Base-by-base conservation (phyloP, 75 land plant genomes). In the Ceratopteris richardii region DNA sequence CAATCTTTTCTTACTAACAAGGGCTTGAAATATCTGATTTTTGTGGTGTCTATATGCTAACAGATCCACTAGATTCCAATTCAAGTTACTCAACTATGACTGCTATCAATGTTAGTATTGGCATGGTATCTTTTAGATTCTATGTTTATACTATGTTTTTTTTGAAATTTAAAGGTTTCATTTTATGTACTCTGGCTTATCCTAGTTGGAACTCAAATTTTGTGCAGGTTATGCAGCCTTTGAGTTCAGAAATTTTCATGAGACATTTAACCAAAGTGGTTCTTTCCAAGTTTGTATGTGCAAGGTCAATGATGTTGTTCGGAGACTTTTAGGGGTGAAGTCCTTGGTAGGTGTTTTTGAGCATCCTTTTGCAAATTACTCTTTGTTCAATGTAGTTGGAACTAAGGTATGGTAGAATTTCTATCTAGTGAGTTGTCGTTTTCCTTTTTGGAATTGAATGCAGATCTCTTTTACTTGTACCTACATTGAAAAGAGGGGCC, bases 141-240 rank as follows among this genome's bases (percentile, higher is more conserved):
- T 33, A 9, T 33, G 3, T n/a, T n/a, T n/a, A n/a, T n/a, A n/a
- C n/a, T n/a, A n/a, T n/a, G n/a, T n/a, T n/a, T n/a, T n/a, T n/a
- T n/a, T n/a, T n/a, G n/a, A n/a, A n/a, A n/a, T n/a, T n/a, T n/a
- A n/a, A n/a, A n/a, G n/a, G n/a, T n/a, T n/a, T n/a, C n/a, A n/a
- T n/a, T n/a, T n/a, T 33, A 33, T 4, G 37, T 9, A 3, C 9
- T 9, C 3, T 9, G 7, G 7, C 37, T 33, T 33, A 33, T 9
- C 3, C 37, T 9, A 9, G 37, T 9, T 33, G 9, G 3, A 33
- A 33, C 37, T 54, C 24, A 14, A 27, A 22, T 10, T 16, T 11
- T 1, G n/a, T 58, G 55, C 71, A 84, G 91, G 74, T 87, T 23
- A 93, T 93, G 98, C 85, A 85, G 14, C 96, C 98, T 28, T 58